Percentiles rank a stretch among this genome's conserved stretches.
These are phyloP conservation scores for Pseudovirgaria hyperparasitica DNA, from an alignment of 2,329 filamentous ascomycete genomes.

Conservation along the genomic window DNA sequence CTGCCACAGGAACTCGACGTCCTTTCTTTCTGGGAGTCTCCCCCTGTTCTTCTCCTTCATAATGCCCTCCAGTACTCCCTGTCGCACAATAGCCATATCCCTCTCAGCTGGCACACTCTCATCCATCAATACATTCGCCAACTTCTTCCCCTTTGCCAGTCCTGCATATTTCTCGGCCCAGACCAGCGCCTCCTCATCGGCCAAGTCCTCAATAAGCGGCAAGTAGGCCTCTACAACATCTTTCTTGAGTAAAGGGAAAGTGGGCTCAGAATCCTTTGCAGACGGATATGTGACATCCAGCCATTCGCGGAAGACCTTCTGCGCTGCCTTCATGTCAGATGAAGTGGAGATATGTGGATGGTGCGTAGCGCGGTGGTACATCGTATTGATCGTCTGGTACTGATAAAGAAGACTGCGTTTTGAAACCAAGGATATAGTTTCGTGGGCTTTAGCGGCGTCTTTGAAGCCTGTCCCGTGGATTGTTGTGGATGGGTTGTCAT, in stretches of 20 bases:
- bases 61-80: too few relatives aligned
- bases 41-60: too few relatives aligned
- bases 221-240: slow-evolving; percentile 9
- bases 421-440: slow-evolving; percentile 15
- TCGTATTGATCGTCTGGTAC: slow-evolving; percentile 19
- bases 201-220: slow-evolving; percentile 6
- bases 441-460: slow-evolving; percentile 11
- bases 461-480: slow-evolving; percentile 21
- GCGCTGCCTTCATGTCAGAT: slow-evolving; percentile 14
- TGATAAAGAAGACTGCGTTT: slow-evolving; percentile 17
- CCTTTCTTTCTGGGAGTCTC: too few relatives aligned
- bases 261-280: slow-evolving; percentile 10
- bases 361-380: slow-evolving; percentile 16
- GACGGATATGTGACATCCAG: slow-evolving; percentile 16
- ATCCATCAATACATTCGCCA: slow-evolving; percentile 17
- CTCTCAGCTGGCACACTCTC: too few relatives aligned
- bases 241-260: slow-evolving; percentile 17
- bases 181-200: slow-evolving; percentile 7
- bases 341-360: slow-evolving; percentile 9
- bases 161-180: slow-evolving; percentile 13
- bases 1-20: too few relatives aligned
- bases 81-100: too few relatives aligned
- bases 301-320: slow-evolving; percentile 15
- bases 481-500: slow-evolving; percentile 18
- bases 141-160: slow-evolving; percentile 12